Conservation (phyloP, 805 yeast genomes). For the Starmerella ratchasimensis region DNA sequence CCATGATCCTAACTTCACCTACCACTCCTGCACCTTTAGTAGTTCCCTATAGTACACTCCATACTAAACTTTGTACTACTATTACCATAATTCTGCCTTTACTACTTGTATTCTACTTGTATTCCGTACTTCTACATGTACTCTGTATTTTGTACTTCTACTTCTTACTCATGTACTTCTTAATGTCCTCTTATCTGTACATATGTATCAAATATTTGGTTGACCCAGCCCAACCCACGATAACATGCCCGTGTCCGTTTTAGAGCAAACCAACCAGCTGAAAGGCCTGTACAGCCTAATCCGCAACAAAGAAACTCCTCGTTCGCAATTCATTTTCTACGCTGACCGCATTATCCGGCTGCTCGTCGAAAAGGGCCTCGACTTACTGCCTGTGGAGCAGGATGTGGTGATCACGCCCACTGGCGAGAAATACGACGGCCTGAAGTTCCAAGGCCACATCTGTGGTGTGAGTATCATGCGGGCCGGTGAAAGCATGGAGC, state of each 20-base stretch:
- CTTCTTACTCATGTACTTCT: too few species aligned
- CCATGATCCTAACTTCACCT: too few species aligned
- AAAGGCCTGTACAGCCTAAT: constrained; percentile 79
- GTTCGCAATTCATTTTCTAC: constrained; percentile 91
- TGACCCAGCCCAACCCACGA: too few species aligned
- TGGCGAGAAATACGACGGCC: constrained; percentile 58
- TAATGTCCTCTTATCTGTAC: too few species aligned
- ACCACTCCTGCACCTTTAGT: too few species aligned
- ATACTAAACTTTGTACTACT: too few species aligned
- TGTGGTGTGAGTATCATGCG: constrained; percentile 97
- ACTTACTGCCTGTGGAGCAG: constrained; percentile 78
- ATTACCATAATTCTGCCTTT: too few species aligned
- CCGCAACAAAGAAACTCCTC: constrained; percentile 62
- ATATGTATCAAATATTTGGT: too few species aligned
- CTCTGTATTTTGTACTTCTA: too few species aligned
- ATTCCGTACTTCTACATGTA: too few species aligned
- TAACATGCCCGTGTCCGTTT: constrained; percentile 27
- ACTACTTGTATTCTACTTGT: too few species aligned
- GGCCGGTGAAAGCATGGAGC: constrained; percentile 99
- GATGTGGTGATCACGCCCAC: constrained; percentile 62
- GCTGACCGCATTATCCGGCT: constrained; percentile 88
- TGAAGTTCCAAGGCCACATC: constrained; percentile 74
- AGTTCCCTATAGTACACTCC: too few species aligned
- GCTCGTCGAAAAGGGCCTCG: constrained; percentile 88
- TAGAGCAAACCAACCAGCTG: constrained; percentile 84